Percentiles rank a stretch among this genome's conserved stretches.
Conservation (phyloP, 768 basidiomycete genomes). For the Phlebiopsis gigantea region DNA sequence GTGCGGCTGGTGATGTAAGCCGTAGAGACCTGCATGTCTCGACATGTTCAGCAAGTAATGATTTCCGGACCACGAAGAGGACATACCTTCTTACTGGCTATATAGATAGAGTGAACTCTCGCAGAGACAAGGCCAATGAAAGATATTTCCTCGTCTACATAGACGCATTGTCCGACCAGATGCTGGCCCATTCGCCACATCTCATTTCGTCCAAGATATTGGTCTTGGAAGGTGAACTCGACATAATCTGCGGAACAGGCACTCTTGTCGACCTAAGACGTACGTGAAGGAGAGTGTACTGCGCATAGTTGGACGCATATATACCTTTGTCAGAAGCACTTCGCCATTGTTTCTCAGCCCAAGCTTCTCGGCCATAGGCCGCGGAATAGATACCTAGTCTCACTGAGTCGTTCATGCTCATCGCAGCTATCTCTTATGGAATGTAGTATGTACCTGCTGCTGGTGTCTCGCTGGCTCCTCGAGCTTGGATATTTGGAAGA, state of each 20-base stretch:
- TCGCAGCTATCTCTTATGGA: background rate
- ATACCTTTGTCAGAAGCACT: slow-evolving; percentile 66
- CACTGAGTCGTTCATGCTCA: background rate
- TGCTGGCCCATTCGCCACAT: slow-evolving; percentile 93
- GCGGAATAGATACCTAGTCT: slow-evolving; percentile 67
- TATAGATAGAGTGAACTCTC: slow-evolving; percentile 75
- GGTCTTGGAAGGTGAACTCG: slow-evolving; percentile 90
- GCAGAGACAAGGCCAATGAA: slow-evolving; percentile 82
- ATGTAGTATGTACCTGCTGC: slow-evolving; percentile 46
- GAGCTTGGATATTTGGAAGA: slow-evolving; percentile 57
- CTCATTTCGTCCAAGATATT: slow-evolving; percentile 92
- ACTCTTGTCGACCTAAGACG: slow-evolving; percentile 57
- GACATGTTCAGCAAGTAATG: background rate
- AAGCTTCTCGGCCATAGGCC: slow-evolving; percentile 67
- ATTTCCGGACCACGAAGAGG: background rate
- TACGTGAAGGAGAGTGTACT: background rate
- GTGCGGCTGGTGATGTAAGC: slow-evolving; percentile 79
- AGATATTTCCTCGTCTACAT: slow-evolving; percentile 77
- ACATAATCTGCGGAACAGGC: slow-evolving; percentile 67
- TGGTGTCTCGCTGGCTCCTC: slow-evolving; percentile 63
- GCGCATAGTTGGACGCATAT: background rate
- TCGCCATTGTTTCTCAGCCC: slow-evolving; percentile 66
- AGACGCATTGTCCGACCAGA: slow-evolving; percentile 75
- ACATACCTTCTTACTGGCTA: slow-evolving; percentile 57
- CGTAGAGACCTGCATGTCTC: slow-evolving; percentile 59